Percentiles rank a stretch among this genome's conserved stretches.
Conservation (phyloP, 192 early-diverging fungal species). For the Podila horticola region DNA sequence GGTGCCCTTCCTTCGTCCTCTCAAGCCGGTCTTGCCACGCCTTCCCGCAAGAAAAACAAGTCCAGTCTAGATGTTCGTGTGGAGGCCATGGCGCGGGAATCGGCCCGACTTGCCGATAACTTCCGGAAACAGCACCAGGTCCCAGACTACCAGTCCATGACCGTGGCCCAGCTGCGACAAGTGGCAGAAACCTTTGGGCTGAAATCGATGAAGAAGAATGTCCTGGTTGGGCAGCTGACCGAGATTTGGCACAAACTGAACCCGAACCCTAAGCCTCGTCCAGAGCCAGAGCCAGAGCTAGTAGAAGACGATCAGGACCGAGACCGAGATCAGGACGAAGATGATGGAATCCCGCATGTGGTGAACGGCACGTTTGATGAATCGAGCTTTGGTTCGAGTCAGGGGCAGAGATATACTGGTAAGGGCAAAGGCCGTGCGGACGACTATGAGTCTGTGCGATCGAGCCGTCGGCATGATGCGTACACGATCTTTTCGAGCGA, state of each 20-base stretch:
- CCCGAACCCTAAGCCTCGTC: too few species aligned
- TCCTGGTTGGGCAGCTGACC: conserved; percentile 26
- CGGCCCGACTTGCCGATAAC: conserved; percentile 15
- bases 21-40: neutral
- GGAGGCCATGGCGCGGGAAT: conserved; percentile 15
- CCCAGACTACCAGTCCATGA: conserved; percentile 28
- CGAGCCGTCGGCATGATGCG: neutral
- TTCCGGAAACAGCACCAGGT: conserved; percentile 7
- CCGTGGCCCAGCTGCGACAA: conserved; percentile 11
- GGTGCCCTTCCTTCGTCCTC: too few species aligned
- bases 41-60: neutral
- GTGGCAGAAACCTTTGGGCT: conserved; percentile 28
- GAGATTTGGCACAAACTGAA: conserved; percentile 23
- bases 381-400: neutral
- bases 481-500: neutral
- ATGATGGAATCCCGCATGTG: too few species aligned
- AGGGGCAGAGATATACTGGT: neutral
- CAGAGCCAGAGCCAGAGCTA: neutral
- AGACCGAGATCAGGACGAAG: too few species aligned
- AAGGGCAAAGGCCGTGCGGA: neutral
- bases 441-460: neutral
- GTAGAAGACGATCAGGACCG: neutral
- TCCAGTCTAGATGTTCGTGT: neutral
- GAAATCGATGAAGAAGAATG: conserved; percentile 14
- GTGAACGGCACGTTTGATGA: too few species aligned